Evolutionary conservation across 495 filamentous ascomycete genomes (phyloP), one percentile per base, ranked within the genome.

Genomic region (Penicillium nucicola): DNA sequence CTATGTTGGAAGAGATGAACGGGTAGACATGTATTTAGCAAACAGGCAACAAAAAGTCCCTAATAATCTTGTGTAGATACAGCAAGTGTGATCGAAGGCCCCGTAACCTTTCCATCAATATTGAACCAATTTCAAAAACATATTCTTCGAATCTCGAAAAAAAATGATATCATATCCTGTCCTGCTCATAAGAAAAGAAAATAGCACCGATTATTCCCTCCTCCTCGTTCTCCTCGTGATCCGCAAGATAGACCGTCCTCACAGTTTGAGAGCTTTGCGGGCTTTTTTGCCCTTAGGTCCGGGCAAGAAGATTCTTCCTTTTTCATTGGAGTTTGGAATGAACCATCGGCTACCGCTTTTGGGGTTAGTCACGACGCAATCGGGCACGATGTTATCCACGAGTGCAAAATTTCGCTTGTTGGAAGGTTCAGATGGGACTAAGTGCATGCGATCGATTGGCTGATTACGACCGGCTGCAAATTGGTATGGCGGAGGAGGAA

Each of bases 261-360:
- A n/a, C 11, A 17, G 7, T 11, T 20, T 13, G 25, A 8, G 15
- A 18, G 41, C 28, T 12, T 13, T 12, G 17, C 42, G 28, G 15
- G 37, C 15, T 19, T 39, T 33, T 19, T 48, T 57, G 17, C 48
- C 50, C 43, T 50, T 46, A 15, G 58, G 48, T 4, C 34, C 56
- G 45, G 59, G 65, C 35, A 69, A 36, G 36, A 62, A 65, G 5
- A 22, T 13, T n/a, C 51, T 23, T 3, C 7, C 7, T 8, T 28
- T 28, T 9, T 9, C 7, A 5, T 28, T 28, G 25, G 25, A 2
- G 4, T 28, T 9, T 28, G 25, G 25, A 1, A 28, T 8, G 25
- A 28, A 28, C 50, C 55, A 69, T 18, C 61, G 52, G 34, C 39
- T 58, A 40, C 65, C 60, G 15, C 65, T 68, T 9, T 61, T 49